A percentile compares a stretch with the other conserved stretches of the same genome.
Evolutionary conservation across 2,329 filamentous ascomycete species (phyloP).

Genomic region (Blumeriella jaapii): DNA sequence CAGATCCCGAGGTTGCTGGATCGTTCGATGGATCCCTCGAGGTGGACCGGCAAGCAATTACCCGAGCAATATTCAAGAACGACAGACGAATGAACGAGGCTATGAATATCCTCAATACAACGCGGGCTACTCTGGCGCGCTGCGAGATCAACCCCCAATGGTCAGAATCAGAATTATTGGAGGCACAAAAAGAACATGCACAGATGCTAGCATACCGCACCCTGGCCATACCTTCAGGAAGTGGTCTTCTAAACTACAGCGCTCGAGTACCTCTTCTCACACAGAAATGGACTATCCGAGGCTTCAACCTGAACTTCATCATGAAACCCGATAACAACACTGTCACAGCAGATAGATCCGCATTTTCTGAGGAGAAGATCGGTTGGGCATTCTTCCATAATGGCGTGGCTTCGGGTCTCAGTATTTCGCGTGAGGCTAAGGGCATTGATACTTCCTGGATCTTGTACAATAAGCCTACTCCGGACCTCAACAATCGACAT

Average conservation of each 20-base stretch:
- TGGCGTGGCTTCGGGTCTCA: constrained; percentile 82
- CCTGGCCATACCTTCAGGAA: constrained; percentile 76
- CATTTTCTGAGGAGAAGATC: constrained; percentile 91
- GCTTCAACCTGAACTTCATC: constrained; percentile 83
- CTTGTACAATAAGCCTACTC: constrained; percentile 82
- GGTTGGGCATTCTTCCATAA: constrained; percentile 99
- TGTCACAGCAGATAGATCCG: constrained; percentile 78
- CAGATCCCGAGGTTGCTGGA: constrained; percentile 46
- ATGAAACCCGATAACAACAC: constrained; percentile 89
- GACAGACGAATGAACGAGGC: constrained; percentile 86
- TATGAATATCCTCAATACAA: constrained; percentile 71
- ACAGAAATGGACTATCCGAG: constrained; percentile 79
- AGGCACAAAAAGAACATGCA: constrained; percentile 84
- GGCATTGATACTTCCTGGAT: constrained; percentile 99
- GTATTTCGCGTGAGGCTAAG: constrained; percentile 79
- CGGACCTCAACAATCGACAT: constrained; percentile 88
- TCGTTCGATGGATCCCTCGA: constrained; percentile 71
- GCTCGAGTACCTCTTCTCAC: constrained; percentile 81
- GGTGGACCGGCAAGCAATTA: constrained; percentile 71
- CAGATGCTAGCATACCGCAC: constrained; percentile 79
- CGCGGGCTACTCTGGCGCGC: constrained; percentile 66
- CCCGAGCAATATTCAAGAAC: constrained; percentile 78
- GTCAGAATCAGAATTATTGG: constrained; percentile 77
- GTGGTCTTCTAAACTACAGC: constrained; percentile 79
- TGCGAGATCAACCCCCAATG: constrained; percentile 64